Base-by-base conservation (phyloP, 1,284 basidiomycete genomes). In the Ustilago hordei region DNA sequence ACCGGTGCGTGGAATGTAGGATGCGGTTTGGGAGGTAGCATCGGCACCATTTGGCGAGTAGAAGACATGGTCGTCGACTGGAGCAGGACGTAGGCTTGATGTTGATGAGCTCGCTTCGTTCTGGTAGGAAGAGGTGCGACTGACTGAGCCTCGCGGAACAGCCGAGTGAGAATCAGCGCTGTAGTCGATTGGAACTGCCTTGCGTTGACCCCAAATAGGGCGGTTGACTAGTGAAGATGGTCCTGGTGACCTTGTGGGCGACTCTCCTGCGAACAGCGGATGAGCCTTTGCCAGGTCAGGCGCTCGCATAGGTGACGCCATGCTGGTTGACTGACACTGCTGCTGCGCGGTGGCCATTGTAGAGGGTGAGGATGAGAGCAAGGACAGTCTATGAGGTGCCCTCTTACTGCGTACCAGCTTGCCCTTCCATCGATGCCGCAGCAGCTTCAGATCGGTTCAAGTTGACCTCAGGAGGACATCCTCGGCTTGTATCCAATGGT, bases 151-250 rank as follows among this genome's bases (percentile, higher is more conserved):
- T 59, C 70, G 55, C 8, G 64, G 65, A 12, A 60, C 28, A 1
- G 58, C 41, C 3, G 54, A 38, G 13, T 57, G 67, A 34, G 64
- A 31, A 15, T 69, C 72, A 45, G 60, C 43, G 35, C 69, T 71
- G 54, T 71, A 71, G n/a, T 76, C 74, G 32, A 72, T 60, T 4
- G 60, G 39, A 3, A 64, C 45, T 15, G 64, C 69, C 38, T 76
- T 76, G 23, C 74, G 62, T 48, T 77, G 75, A 38, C 69, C 75
- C 75, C 75, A 77, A n/a, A 77, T 64, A 4, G 75, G 69, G 4
- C 75, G 65, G 45, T 77, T 77, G 56, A 77, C 75, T 17, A 77
- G 66, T 17, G 75, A 76, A 6, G 74, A 59, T 1, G 75, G 66
- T 8, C 60, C 66, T 23, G 75, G 69, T 32, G 69, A 72, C 56